These are phyloP conservation scores for Oryza glumipatula DNA, from an alignment of 176 grass and related monocot genomes.

Conservation along the genomic window DNA sequence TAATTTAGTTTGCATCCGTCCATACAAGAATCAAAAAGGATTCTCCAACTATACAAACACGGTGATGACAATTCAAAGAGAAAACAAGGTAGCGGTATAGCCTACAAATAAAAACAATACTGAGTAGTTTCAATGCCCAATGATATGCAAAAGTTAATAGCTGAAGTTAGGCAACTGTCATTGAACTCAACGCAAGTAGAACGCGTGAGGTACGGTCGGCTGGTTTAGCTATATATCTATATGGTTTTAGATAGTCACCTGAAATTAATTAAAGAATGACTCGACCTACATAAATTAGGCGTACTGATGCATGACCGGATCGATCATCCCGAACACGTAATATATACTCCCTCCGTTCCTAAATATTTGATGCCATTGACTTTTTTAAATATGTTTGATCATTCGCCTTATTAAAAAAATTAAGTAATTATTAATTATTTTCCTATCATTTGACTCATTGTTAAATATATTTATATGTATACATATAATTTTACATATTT, in stretches of 20 bases:
- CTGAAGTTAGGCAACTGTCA: not conserved
- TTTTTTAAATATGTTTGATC: too few relatives aligned
- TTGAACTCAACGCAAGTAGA: not conserved
- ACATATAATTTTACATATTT: too few relatives aligned
- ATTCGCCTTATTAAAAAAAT: too few relatives aligned
- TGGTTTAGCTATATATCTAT: not conserved
- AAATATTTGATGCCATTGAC: too few relatives aligned
- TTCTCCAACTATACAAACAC: not conserved
- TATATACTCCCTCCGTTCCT: too few relatives aligned
- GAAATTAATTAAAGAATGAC: not conserved
- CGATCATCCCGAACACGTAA: not conserved
- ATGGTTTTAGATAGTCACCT: not conserved
- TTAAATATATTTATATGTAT: too few relatives aligned
- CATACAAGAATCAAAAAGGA: slow-evolving; percentile 6
- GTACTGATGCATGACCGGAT: not conserved
- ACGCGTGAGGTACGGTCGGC: not conserved
- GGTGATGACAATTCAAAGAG: not conserved
- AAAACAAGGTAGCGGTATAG: not conserved
- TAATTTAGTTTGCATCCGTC: slow-evolving; percentile 23
- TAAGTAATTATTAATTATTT: too few relatives aligned
- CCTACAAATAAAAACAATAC: not conserved
- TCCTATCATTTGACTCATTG: too few relatives aligned
- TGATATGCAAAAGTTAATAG: not conserved
- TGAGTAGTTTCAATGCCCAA: not conserved
- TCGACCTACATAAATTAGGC: not conserved